phyloP scores from a whole-genome alignment of 179 eudicot genomes.

The Heliamphora pulchella region DNA sequence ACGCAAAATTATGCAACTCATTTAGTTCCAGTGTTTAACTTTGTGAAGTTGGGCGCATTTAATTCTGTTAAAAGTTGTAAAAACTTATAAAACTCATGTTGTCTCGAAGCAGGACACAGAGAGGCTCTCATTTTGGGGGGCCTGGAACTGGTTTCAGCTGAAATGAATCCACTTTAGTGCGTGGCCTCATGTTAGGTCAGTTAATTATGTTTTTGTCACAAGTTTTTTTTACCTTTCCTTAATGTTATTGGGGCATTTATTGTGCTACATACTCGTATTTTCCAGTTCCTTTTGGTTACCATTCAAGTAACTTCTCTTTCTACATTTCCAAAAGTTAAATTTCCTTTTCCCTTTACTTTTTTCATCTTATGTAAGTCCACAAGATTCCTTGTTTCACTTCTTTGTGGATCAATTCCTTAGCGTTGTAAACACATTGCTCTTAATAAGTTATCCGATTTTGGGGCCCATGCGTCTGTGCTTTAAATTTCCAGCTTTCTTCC shows the following conservation, averaged over 20 bases:
- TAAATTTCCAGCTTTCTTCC: not conserved
- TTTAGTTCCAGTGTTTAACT: constrained; percentile 66
- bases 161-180: constrained; percentile 88
- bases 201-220: constrained; percentile 55
- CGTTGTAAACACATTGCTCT: not conserved
- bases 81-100: constrained; percentile 70
- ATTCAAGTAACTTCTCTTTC: constrained; percentile 21
- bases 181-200: constrained; percentile 96
- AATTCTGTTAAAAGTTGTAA: constrained; percentile 38
- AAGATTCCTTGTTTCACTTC: constrained; percentile 10
- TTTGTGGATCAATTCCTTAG: constrained; percentile 12
- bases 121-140: constrained; percentile 96
- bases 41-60: constrained; percentile 47
- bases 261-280: constrained; percentile 46
- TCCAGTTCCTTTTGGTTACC: constrained; percentile 31
- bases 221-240: constrained; percentile 27
- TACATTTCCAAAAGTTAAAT: constrained; percentile 11
- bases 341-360: constrained; percentile 13
- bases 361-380: constrained; percentile 3
- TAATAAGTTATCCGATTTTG: not conserved
- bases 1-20: constrained; percentile 30
- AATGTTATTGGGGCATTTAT: constrained; percentile 51
- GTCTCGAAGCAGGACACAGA: constrained; percentile 91
- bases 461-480: not conserved
- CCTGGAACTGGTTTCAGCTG: constrained; percentile 96